These are phyloP conservation scores for Monosporascus sp. DNA, from an alignment of 2,329 filamentous ascomycete species.

Conservation along the genomic window DNA sequence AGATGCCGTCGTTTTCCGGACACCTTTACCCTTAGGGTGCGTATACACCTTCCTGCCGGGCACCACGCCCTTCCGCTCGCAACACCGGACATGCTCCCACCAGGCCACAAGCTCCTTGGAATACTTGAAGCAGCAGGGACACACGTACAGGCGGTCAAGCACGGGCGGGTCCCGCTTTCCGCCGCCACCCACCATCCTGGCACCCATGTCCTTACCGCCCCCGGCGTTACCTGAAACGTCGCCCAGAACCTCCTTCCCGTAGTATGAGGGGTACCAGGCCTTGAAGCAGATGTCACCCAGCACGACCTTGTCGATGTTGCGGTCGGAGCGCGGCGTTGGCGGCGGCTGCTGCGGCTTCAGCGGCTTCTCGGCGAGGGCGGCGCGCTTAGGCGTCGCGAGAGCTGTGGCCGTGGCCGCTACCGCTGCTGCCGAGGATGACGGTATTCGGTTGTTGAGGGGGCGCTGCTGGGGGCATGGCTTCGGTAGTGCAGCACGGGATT, in stretches of 20 bases:
- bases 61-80: constrained; percentile 41
- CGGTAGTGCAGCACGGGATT: constrained; percentile 2
- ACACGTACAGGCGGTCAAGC: constrained; percentile 74
- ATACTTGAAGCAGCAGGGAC: constrained; percentile 92
- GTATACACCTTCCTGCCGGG: constrained; percentile 73
- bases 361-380: constrained; percentile 6
- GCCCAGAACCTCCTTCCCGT: constrained; percentile 64
- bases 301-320: constrained; percentile 82
- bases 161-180: constrained; percentile 33
- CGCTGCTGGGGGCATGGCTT: neutral
- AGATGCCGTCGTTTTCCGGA: constrained; percentile 29
- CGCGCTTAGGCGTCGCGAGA: constrained; percentile 25
- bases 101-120: constrained; percentile 57
- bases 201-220: constrained; percentile 26
- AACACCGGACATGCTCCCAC: constrained; percentile 53
- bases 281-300: constrained; percentile 79
- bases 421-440: neutral
- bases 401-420: constrained; percentile 2
- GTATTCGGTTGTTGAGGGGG: neutral
- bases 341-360: constrained; percentile 12
- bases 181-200: constrained; percentile 22
- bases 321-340: constrained; percentile 44
- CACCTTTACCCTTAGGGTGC: constrained; percentile 44
- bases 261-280: constrained; percentile 91
- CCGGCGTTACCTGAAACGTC: constrained; percentile 32